Evolutionary conservation across 2,329 filamentous ascomycete species (phyloP).

Genomic region (Tolypocladium ophioglossoides): DNA sequence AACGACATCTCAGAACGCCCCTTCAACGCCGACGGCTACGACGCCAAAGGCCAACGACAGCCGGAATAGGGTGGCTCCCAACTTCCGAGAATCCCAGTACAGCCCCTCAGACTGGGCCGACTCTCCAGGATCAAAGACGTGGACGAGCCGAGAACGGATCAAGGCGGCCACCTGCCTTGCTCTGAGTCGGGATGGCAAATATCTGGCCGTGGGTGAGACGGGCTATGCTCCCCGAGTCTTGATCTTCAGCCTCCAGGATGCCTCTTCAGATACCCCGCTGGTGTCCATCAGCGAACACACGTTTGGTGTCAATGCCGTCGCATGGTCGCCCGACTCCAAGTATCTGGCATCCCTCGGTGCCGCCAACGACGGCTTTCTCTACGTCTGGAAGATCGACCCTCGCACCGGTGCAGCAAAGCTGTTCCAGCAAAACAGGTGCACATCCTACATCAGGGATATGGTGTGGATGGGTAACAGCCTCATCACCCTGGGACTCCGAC

Average conservation of each 20-base stretch:
- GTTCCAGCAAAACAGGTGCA: slow-evolving; percentile 84
- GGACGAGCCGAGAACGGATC: slow-evolving; percentile 83
- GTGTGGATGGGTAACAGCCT: slow-evolving; percentile 79
- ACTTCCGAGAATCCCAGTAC: slow-evolving; percentile 37
- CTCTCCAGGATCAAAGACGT: slow-evolving; percentile 55
- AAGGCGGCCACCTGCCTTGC: slow-evolving; percentile 89
- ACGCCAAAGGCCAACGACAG: slow-evolving; percentile 55
- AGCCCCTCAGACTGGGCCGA: slow-evolving; percentile 48
- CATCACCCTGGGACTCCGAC: slow-evolving; percentile 79
- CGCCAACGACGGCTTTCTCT: slow-evolving; percentile 87
- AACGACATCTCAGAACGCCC: slow-evolving; percentile 38
- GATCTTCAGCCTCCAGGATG: slow-evolving; percentile 76
- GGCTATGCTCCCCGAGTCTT: slow-evolving; percentile 87
- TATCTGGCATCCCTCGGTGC: slow-evolving; percentile 83
- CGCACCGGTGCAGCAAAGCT: slow-evolving; percentile 70
- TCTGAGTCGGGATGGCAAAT: slow-evolving; percentile 77
- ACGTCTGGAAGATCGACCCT: slow-evolving; percentile 80
- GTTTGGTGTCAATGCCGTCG: slow-evolving; percentile 78
- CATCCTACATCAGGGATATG: slow-evolving; percentile 75
- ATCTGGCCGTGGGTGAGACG: slow-evolving; percentile 87
- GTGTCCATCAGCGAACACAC: slow-evolving; percentile 82
- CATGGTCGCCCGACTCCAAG: slow-evolving; percentile 79
- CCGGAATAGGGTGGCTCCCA: slow-evolving; percentile 41
- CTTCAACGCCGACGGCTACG: slow-evolving; percentile 35
- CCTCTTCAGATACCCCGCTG: slow-evolving; percentile 69